These are phyloP conservation scores for Aspergillus bombycis DNA, from an alignment of 2,329 filamentous ascomycete species.

Conservation along the genomic window DNA sequence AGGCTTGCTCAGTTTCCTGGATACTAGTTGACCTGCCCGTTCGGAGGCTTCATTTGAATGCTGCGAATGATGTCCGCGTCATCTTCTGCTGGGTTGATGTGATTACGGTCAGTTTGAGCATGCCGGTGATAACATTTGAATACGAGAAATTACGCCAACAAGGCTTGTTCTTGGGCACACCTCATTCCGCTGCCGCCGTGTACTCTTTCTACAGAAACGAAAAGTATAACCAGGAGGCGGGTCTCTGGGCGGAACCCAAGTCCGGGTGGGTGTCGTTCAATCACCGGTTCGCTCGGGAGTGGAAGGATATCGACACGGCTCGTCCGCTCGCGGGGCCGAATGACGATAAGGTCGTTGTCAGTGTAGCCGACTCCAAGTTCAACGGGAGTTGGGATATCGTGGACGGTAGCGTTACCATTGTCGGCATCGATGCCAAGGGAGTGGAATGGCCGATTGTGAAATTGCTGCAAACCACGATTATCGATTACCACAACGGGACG, in stretches of 20 bases:
- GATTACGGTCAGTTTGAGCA: no score
- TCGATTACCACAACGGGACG: background rate
- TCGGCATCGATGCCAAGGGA: background rate
- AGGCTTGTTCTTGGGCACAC: conserved; percentile 18
- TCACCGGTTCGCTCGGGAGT: conserved; percentile 14
- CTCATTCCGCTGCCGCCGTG: conserved; percentile 9
- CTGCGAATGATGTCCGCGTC: no score
- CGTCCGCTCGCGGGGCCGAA: conserved; percentile 3
- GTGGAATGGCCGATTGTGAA: background rate
- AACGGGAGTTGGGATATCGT: conserved; percentile 5
- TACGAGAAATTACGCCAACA: no score
- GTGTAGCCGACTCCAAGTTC: conserved; percentile 9
- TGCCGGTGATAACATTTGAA: no score
- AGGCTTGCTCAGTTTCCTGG: no score
- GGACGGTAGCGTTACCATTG: background rate
- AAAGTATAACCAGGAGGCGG: conserved; percentile 6
- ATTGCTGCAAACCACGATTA: background rate
- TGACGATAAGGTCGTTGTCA: conserved; percentile 10
- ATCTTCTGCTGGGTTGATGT: no score
- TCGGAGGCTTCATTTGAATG: no score
- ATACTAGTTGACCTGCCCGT: no score
- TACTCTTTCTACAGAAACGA: conserved; percentile 12
- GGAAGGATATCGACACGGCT: conserved; percentile 2
- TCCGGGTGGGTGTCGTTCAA: conserved; percentile 19
- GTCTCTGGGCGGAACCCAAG: conserved; percentile 6